phyloP scores from a whole-genome alignment of 306 rosid genomes.

The Geum urbanum region DNA sequence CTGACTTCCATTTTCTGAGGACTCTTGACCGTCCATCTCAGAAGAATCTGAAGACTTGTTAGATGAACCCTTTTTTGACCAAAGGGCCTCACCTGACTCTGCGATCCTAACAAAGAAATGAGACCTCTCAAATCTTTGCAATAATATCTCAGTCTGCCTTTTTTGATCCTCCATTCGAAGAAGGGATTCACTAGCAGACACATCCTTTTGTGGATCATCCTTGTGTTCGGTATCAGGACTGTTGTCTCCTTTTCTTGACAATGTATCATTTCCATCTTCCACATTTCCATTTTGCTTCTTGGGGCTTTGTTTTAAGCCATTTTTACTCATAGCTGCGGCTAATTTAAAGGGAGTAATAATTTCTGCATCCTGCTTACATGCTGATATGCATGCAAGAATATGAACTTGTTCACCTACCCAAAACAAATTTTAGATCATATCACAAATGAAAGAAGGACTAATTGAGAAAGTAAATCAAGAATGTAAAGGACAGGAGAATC shows the following conservation, averaged over 20 bases:
- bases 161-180: constrained; percentile 61
- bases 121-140: constrained; percentile 78
- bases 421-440: constrained; percentile 40
- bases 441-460: constrained; percentile 5
- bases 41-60: constrained; percentile 27
- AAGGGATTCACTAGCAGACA: constrained; percentile 55
- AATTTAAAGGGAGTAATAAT: constrained; percentile 71
- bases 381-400: constrained; percentile 92
- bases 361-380: constrained; percentile 73
- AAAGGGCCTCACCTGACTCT: constrained; percentile 66
- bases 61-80: constrained; percentile 57
- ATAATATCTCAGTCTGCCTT: constrained; percentile 53
- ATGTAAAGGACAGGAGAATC: constrained; percentile 20
- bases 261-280: constrained; percentile 36
- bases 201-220: constrained; percentile 35
- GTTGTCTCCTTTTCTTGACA: constrained; percentile 35
- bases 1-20: constrained; percentile 29
- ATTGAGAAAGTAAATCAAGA: constrained; percentile 31
- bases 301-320: constrained; percentile 50
- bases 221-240: constrained; percentile 39
- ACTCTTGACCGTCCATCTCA: constrained; percentile 34
- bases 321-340: constrained; percentile 63
- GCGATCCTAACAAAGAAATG: constrained; percentile 90
- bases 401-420: constrained; percentile 78
- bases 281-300: constrained; percentile 46